Conservation (phyloP, 768 basidiomycete species). For the Serpula lacrymans region DNA sequence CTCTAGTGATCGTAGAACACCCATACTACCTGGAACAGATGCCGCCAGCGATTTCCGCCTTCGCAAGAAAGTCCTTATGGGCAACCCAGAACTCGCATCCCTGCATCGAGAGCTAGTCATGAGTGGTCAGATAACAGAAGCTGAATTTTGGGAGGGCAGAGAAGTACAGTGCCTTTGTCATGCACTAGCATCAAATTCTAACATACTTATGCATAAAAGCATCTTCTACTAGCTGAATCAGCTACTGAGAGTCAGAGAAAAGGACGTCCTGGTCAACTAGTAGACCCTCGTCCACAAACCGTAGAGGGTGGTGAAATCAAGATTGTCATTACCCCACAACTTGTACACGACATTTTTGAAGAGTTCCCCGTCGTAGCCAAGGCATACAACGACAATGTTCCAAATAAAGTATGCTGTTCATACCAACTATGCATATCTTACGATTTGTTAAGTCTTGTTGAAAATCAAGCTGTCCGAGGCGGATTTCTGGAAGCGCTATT, state of each 20-base stretch:
- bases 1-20: conserved; percentile 48
- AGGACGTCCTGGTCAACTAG: conserved; percentile 82
- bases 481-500: conserved; percentile 96
- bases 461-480: conserved; percentile 72
- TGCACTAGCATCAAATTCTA: no score
- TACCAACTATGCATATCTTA: conserved; percentile 7
- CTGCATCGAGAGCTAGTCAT: conserved; percentile 90
- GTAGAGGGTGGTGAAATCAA: conserved; percentile 84
- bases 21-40: conserved; percentile 55
- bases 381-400: conserved; percentile 92
- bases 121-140: conserved; percentile 79
- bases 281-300: conserved; percentile 84
- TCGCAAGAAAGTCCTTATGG: conserved; percentile 74
- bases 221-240: conserved; percentile 72
- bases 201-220: conserved; percentile 40
- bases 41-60: conserved; percentile 67
- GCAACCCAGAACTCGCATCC: conserved; percentile 71
- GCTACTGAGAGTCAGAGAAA: conserved; percentile 70
- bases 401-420: conserved; percentile 57
- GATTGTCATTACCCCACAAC: conserved; percentile 85
- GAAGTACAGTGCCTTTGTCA: conserved; percentile 61
- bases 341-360: conserved; percentile 95
- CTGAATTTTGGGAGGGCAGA: conserved; percentile 96
- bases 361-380: conserved; percentile 94
- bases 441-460: conserved; percentile 6